Base-by-base conservation (phyloP, 768 basidiomycete genomes). In the Tylopilus balloui region DNA sequence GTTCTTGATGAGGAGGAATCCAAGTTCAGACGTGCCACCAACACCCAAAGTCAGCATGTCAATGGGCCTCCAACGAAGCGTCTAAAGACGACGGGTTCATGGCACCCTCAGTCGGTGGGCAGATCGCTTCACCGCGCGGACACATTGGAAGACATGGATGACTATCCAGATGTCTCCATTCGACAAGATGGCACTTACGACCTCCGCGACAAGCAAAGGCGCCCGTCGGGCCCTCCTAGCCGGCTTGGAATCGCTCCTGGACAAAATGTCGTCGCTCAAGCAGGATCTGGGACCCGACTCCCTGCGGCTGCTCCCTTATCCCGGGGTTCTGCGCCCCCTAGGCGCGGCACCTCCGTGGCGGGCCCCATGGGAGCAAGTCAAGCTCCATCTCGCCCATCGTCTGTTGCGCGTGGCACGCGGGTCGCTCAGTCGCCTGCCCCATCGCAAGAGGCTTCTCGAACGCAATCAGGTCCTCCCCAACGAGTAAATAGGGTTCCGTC, bases 101-200 rank as follows among this genome's bases (percentile, higher is more conserved):
- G 76, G 73, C 68, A 58, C 41, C 67, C 71, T 71, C 69, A 60
- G 41, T 56, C 71, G 21, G 69, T 65, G 12, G 35, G 40, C 42
- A 51, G 23, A 25, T 40, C 65, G 35, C 56, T 66, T n/a, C 53
- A 53, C 11, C 58, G 62, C 15, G 42, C 50, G 14, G 52, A 61
- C 32, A 54, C 66, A 21, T 39, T 58, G 42, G 70, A 74, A 46
- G 74, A 78, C 37, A 56, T 69, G 50, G 81, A 84, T 5, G 70
- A 78, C 46, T 66, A 83, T 19, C 84, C 85, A 28, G 83, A 86
- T 51, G 76, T 87, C 48, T 79, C 79, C 13, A 59, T 86, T n/a
- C 70, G 72, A 25, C 70, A 69, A 4, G 80, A 83, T 60, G 82
- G 84, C 17, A 71, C 77, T 3, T 86, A 84, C 60, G 74, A 64